Evolutionary conservation across 2,329 filamentous ascomycete genomes (phyloP), one percentile per base, ranked within the genome.

Genomic region (Neofusicoccum umdonicola): DNA sequence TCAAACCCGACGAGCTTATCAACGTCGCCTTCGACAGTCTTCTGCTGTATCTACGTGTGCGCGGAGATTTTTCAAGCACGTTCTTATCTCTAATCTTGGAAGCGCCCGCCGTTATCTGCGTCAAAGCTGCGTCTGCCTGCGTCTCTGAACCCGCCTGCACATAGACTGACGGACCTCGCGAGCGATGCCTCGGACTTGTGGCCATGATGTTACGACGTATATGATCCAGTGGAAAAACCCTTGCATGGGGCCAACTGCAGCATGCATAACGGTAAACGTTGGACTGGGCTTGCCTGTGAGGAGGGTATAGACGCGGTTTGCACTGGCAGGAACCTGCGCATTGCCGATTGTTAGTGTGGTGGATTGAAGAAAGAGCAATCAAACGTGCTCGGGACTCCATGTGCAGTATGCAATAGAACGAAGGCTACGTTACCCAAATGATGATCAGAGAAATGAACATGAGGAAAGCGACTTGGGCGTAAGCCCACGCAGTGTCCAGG

Each of bases 191-290:
- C 48, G 48, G 9, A 34, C 22, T 27, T 51, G 48, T 4, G 48
- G 48, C 48, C 48, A 51, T 4, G 89, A 91, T 0, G 89, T 91
- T 8, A 85, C 83, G n/a, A 87, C 77, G 76, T 95, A 95, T 68
- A 96, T 92, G 65, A 90, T 76, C 17, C 88, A 86, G 73, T 95
- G 95, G 91, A 91, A 94, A 71, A 93, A 90, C 0, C 92, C 92
- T 73, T 96, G 91, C 0, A 93, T 82, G 0, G 92, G 91, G 9
- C 95, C 82, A 0, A 94, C 91, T 45, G 92, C 83, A 0, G 89
- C 87, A 22, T 89, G 88, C 68, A 88, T 85, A 68, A 90, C 87
- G 70, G 91, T 87, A 19, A 95, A 83, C 0, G 83, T 79, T 31
- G 88, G 82, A 4, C 81, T 68, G 1, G 72, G 48, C 27, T 83